A percentile compares a stretch with the other conserved stretches of the same genome.
Conservation (phyloP, 768 basidiomycete genomes). For the Krasilnikovozyma curviuscula region DNA sequence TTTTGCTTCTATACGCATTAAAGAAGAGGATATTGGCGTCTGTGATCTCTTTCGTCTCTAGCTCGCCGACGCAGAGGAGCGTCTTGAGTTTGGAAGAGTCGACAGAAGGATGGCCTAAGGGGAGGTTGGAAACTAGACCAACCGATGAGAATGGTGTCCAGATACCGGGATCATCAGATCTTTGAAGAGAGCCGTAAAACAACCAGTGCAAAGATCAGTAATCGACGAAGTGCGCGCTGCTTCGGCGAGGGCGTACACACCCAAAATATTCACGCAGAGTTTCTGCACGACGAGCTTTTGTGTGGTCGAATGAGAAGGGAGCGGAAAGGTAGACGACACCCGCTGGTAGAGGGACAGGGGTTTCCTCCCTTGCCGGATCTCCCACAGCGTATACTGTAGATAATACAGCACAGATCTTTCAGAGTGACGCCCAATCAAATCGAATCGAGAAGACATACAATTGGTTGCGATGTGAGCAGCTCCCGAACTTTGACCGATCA, state of each 20-base stretch:
- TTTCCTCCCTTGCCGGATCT: background rate
- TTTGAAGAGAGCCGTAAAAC: no score
- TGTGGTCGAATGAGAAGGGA: slow-evolving; percentile 7
- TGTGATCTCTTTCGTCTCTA: slow-evolving; percentile 3
- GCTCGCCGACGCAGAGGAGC: no score
- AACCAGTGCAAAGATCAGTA: no score
- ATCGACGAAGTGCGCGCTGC: no score
- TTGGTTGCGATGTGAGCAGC: slow-evolving; percentile 9
- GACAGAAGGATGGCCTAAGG: background rate
- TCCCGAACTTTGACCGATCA: slow-evolving; percentile 3
- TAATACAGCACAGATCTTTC: no score
- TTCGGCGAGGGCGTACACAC: no score
- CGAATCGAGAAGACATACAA: no score
- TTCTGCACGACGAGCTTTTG: slow-evolving; percentile 4
- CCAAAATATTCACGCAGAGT: slow-evolving; percentile 8
- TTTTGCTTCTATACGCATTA: slow-evolving; percentile 1
- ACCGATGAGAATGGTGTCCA: background rate
- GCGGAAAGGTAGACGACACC: slow-evolving; percentile 8
- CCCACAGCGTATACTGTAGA: slow-evolving; percentile 2
- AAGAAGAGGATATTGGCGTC: slow-evolving; percentile 10
- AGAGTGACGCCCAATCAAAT: no score
- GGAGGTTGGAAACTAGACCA: slow-evolving; percentile 3
- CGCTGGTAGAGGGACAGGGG: background rate
- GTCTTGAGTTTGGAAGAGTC: background rate
- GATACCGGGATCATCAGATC: background rate